Conservation (phyloP, 1,284 basidiomycete species). For the Chondrostereum purpureum region DNA sequence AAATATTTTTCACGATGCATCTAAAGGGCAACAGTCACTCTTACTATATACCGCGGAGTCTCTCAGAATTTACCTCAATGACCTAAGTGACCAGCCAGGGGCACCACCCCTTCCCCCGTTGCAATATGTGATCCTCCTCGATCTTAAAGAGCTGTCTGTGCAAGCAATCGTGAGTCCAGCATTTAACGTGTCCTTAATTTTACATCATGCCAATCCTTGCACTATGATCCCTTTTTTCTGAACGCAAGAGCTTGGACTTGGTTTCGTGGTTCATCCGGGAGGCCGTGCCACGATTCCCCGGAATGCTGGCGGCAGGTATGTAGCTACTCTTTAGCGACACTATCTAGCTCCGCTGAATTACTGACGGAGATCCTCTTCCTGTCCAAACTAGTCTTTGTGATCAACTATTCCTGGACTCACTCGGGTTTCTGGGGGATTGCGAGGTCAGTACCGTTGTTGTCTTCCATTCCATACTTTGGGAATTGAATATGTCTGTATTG, state of each 20-base stretch:
- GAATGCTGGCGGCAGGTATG: conserved; percentile 69
- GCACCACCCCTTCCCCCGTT: conserved; percentile 34
- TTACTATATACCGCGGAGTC: conserved; percentile 47
- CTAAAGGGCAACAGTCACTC: conserved; percentile 31
- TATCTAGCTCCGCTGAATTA: conserved; percentile 6
- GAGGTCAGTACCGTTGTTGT: conserved; percentile 41
- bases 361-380: background rate
- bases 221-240: conserved; percentile 12
- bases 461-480: conserved; percentile 1
- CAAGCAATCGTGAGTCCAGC: conserved; percentile 47
- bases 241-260: conserved; percentile 49
- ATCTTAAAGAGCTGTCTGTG: conserved; percentile 54
- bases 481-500: conserved; percentile 14
- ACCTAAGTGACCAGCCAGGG: conserved; percentile 28
- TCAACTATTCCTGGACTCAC: conserved; percentile 83
- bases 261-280: conserved; percentile 60
- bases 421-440: conserved; percentile 70
- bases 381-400: conserved; percentile 53
- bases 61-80: conserved; percentile 46
- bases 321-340: conserved; percentile 10
- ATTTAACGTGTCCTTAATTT: conserved; percentile 3
- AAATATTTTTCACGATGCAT: conserved; percentile 26
- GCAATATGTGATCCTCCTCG: conserved; percentile 67
- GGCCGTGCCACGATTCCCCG: conserved; percentile 66
- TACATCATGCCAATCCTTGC: conserved; percentile 9